Base-by-base conservation (phyloP, 73 alveolate species). In the Paraurostyla sp. region DNA sequence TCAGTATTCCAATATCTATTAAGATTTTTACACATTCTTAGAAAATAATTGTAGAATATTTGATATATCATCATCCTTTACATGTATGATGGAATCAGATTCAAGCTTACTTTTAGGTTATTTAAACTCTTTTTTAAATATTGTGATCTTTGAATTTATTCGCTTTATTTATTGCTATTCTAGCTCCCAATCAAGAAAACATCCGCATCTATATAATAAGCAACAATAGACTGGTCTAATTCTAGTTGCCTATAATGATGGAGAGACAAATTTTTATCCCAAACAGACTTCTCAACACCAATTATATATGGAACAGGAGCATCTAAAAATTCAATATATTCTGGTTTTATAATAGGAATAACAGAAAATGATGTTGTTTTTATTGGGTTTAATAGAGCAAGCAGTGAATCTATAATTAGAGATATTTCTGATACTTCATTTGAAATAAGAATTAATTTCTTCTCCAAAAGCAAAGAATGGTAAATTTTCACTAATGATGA, bases 281-380 rank as follows among this genome's bases (percentile, higher is more conserved):
- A 65, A 30, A 30, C 41, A 6, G 7, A 6, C 25, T 65, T 65
- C 42, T 65, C 35, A 3, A 65, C 56, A 15, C 82, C 82, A 18
- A 65, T 30, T 13, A 65, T 65, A 38, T 65, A 65, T 35, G 82
- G 82, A 1, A 65, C 82, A 32, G 82, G 82, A 38, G 82, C 82
- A 65, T 65, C 82, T 1, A 65, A 58, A 38, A 13, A 65, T 40
- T 65, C 82, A 35, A 65, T 4, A 38, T 65, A 65, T 3, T 38
- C 58, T 13, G 32, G 4, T 38, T 65, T 65, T 36, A 65, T 65
- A 6, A 16, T 11, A 1, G 82, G 82, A 4, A 65, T 65, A 65
- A 65, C 36, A 1, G 82, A 38, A 65, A 38, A 65, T 0, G 82
- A 36, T 22, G 9, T 16, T 3, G 56, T 38, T 9, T 65, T 65